These are phyloP conservation scores for Dendrostoma leiphaemia DNA, from an alignment of 2,329 filamentous ascomycete genomes.

Conservation along the genomic window DNA sequence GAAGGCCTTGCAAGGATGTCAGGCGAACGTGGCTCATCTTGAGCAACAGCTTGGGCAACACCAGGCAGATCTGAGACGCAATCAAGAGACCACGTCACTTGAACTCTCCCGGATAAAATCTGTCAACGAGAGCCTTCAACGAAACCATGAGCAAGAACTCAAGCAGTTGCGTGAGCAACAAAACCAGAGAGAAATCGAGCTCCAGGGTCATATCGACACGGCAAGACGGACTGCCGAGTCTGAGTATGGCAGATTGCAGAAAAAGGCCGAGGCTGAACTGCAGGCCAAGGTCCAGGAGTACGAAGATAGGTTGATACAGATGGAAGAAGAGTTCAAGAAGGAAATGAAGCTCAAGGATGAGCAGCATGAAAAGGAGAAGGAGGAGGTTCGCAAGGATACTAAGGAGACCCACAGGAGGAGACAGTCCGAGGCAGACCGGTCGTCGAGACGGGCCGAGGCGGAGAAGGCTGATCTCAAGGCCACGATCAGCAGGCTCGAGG, in stretches of 20 bases:
- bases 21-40: constrained; percentile 44
- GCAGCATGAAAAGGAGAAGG: constrained; percentile 35
- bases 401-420: constrained; percentile 34
- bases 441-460: constrained; percentile 51
- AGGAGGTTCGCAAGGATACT: constrained; percentile 44
- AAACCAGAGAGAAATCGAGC: constrained; percentile 43
- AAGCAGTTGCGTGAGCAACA: constrained; percentile 42
- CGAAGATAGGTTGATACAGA: constrained; percentile 17
- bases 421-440: constrained; percentile 40
- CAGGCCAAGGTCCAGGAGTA: constrained; percentile 7
- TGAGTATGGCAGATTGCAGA: constrained; percentile 40
- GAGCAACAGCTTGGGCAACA: constrained; percentile 66
- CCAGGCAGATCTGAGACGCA: constrained; percentile 67
- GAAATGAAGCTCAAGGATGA: constrained; percentile 29
- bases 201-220: constrained; percentile 16
- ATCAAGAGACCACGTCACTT: constrained; percentile 55
- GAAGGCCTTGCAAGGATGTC: constrained; percentile 44
- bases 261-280: constrained; percentile 20
- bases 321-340: constrained; percentile 20
- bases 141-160: constrained; percentile 66
- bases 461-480: constrained; percentile 63
- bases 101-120: constrained; percentile 47
- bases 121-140: constrained; percentile 69
- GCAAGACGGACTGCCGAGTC: constrained; percentile 10
- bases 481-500: constrained; percentile 60